Base-by-base conservation (phyloP, 2,329 filamentous ascomycete species). In the Paradendryphiella salina region DNA sequence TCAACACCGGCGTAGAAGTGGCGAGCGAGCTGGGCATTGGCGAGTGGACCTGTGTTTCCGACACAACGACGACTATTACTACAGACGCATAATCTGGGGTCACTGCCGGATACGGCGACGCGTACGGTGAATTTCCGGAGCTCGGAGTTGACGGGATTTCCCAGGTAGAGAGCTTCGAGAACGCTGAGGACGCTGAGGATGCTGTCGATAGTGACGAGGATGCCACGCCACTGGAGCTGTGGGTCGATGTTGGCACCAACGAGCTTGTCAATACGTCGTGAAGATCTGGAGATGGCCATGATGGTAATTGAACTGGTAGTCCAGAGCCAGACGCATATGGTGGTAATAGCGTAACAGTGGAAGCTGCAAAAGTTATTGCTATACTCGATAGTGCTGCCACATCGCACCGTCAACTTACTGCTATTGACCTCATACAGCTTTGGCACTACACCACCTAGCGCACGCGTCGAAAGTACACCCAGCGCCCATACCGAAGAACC, bases 401-500 rank as follows among this genome's bases (percentile, higher is more conserved):
- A 14, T 8, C 29, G 29, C 26, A 14, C 9, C 29, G 29, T 42
- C 41, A 26, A 49, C 57, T 56, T 47, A 58, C 56, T 59, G 29
- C 56, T 51, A 17, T 54, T 52, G 18, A 44, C 18, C 9, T 39
- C 48, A n/a, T 44, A 51, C 11, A 33, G 47, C 26, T 40, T 58
- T 17, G 52, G 55, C 3, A 58, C 34, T 8, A 50, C 39, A 44
- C 54, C 56, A 37, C 52, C 59, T 5, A 62, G 15, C 3, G 55
- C 60, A 33, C 48, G 35, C 13, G 42, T 49, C 11, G 63, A 59
- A n/a, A 66, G 35, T 21, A 53, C 54, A 29, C 52, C 39, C 42
- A 66, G 39, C 15, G 52, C 34, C 56, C 58, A 62, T 14, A 64
- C n/a, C 8, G 54, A 54, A 4, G 39, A 46, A 45, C 29, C 44